phyloP scores from a whole-genome alignment of 176 grass and related monocot genomes.

The Triticum urartu region DNA sequence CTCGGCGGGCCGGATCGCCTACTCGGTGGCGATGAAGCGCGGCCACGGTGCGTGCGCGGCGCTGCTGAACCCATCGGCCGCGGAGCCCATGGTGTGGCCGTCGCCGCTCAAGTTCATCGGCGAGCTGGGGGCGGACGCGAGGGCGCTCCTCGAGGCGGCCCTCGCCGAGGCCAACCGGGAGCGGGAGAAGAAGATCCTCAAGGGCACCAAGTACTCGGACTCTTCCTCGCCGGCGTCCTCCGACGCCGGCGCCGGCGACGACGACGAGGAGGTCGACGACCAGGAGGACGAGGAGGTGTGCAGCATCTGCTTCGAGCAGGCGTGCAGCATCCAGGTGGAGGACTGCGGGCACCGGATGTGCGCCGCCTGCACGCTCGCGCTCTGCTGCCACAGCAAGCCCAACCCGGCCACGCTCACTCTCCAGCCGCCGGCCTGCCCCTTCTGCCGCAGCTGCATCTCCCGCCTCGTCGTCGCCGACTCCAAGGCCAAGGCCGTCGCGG shows the following conservation, averaged over 20 bases:
- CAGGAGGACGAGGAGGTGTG: conserved; percentile 49
- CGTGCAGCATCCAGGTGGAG: conserved; percentile 81
- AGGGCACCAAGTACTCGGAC: conserved; percentile 41
- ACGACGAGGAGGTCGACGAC: conserved; percentile 25
- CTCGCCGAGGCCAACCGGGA: conserved; percentile 60
- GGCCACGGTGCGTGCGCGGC: conserved; percentile 58
- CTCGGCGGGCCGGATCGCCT: conserved; percentile 59
- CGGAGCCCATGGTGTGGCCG: conserved; percentile 78
- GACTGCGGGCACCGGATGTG: conserved; percentile 97
- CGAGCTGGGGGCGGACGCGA: conserved; percentile 69
- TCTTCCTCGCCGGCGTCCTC: conserved; percentile 37
- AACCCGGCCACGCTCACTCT: conserved; percentile 47
- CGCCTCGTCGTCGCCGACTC: conserved; percentile 57
- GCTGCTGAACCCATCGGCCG: conserved; percentile 53
- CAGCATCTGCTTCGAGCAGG: conserved; percentile 94
- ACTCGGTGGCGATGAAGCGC: conserved; percentile 56
- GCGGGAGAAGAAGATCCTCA: conserved; percentile 66
- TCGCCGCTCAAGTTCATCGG: conserved; percentile 83
- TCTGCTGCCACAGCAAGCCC: conserved; percentile 94
- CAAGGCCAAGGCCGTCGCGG: background rate
- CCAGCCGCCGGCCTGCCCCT: conserved; percentile 68
- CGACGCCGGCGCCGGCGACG: conserved; percentile 24
- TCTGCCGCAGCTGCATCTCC: conserved; percentile 86
- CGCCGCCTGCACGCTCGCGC: conserved; percentile 77
- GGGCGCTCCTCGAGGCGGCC: conserved; percentile 62